Evolutionary conservation across 345 rosid genomes (phyloP), one percentile per base, ranked within the genome.

Genomic region (Eucalyptus sp.): DNA sequence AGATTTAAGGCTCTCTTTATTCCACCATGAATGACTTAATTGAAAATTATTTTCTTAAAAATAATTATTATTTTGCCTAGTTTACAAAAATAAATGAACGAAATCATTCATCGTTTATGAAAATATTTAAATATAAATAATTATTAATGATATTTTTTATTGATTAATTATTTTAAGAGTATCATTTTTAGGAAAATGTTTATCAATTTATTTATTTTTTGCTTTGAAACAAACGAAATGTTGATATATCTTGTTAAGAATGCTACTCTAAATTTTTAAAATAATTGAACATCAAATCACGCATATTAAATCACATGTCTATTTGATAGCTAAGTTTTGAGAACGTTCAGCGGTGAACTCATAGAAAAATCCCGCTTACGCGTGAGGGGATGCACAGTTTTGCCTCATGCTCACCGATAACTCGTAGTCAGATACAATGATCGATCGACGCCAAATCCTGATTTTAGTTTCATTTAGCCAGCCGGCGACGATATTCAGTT

Each of bases 281-380:
- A 54, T 22, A 0, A 0, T 54, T 54, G 0, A 20, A 0, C 24
- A 54, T 9, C 27, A 4, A 56, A 54, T 22, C 0, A 54, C 0
- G 0, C 9, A 51, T 56, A 56, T 9, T 56, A 1, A 52, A 0
- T 52, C 24, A 18, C 22, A 17, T 2, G 0, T 52, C 0, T 18
- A 22, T 56, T 0, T 24, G 4, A 22, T 56, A 0, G 5, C 29
- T 56, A 56, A 22, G 12, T 0, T 56, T 56, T 22, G 0, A 0
- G 0, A 22, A 8, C 0, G 0, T 0, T 56, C 0, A 0, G 1
- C 12, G 0, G 12, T 4, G 0, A 20, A 0, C 60, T 56, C 27
- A 0, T 2, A 4, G 0, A 22, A 52, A 7, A 52, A 52, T 17
- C 2, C 9, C 0, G 9, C 24, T 51, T 3, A 0, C 0, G 9